Percentiles rank a stretch among this genome's conserved stretches.
Evolutionary conservation across 176 grass and related monocot genomes (phyloP).

Genomic region (Aegilops sharonensis): DNA sequence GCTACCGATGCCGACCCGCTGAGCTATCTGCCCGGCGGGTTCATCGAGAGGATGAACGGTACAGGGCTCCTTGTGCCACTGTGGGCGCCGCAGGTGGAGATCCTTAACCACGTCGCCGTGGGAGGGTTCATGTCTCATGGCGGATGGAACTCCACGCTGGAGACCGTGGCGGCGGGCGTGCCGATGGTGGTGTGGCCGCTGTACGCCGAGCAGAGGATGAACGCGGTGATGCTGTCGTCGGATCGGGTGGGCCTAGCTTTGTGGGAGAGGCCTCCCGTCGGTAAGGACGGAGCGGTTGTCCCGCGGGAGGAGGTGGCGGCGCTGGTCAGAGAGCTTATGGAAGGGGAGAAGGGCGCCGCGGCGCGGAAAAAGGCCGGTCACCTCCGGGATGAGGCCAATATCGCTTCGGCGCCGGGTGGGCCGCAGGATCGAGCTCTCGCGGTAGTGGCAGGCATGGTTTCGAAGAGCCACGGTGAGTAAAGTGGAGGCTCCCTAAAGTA

Average conservation of each 20-base stretch:
- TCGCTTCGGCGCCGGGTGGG: neutral
- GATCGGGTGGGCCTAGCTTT: conserved; percentile 27
- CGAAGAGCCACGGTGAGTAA: neutral
- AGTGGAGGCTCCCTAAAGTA: too few relatives aligned
- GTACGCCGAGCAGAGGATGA: conserved; percentile 63
- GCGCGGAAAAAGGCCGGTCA: conserved; percentile 5
- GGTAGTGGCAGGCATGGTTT: neutral
- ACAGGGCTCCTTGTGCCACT: too few relatives aligned
- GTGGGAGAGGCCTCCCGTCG: neutral
- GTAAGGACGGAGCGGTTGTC: conserved; percentile 14
- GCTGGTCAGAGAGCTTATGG: conserved; percentile 45
- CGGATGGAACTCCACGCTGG: conserved; percentile 63
- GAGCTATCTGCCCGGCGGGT: too few relatives aligned
- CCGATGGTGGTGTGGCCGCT: conserved; percentile 55
- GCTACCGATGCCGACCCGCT: too few relatives aligned
- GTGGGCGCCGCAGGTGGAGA: conserved; percentile 44
- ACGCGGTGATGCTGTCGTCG: conserved; percentile 38
- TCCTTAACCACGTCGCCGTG: conserved; percentile 34
- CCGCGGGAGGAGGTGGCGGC: conserved; percentile 33
- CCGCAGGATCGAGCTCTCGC: neutral
- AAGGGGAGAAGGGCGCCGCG: conserved; percentile 30
- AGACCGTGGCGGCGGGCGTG: conserved; percentile 42
- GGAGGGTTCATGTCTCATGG: conserved; percentile 54
- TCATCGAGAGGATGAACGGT: too few relatives aligned
- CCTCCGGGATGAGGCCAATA: neutral